Base-by-base conservation (phyloP, 2,329 filamentous ascomycete species). In the Fusarium beomiforme region DNA sequence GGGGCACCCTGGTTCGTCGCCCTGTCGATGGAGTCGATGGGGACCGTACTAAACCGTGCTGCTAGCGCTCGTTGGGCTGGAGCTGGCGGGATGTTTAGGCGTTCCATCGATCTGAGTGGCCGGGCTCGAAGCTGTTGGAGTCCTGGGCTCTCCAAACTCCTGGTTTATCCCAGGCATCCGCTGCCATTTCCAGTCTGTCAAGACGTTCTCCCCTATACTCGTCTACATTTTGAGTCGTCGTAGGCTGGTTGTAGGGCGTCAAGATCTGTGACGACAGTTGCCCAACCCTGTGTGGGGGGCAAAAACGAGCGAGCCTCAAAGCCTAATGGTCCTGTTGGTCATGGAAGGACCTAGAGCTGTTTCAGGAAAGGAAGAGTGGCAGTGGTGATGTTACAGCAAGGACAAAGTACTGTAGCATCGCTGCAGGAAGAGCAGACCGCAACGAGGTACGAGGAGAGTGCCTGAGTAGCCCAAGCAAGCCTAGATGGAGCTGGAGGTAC, bases 51-150 rank as follows among this genome's bases (percentile, higher is more conserved):
- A 50, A 57, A 65, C 67, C 58, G 42, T 72, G 57, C 56, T 51
- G 62, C 66, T 75, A 73, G 70, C 67, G 71, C 62, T 70, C 46
- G 61, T 74, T 63, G 63, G 61, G 70, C 68, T 74, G 72, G 68
- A 69, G 64, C 63, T 72, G 72, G 64, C 67, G 64, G 70, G 67
- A 60, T 59, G 58, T 61, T 53, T 68, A 66, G 71, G 64, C 59
- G 64, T 57, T 63, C 67, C 67, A 64, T 57, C 24, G 39, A 65
- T 49, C 58, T 71, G 55, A 55, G 51, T 55, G 64, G 58, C 49
- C 36, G 39, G 49, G 64, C 33, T 64, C 56, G 42, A 44, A 65
- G 68, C 46, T 42, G 42, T 66, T 66, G 51, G 37, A 64, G 59
- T 50, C 55, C 68, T 65, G 69, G 51, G 47, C 50, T 70, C 63